Evolutionary conservation across 1,284 basidiomycete species (phyloP).

Genomic region (Ganoderma leucocontextum): DNA sequence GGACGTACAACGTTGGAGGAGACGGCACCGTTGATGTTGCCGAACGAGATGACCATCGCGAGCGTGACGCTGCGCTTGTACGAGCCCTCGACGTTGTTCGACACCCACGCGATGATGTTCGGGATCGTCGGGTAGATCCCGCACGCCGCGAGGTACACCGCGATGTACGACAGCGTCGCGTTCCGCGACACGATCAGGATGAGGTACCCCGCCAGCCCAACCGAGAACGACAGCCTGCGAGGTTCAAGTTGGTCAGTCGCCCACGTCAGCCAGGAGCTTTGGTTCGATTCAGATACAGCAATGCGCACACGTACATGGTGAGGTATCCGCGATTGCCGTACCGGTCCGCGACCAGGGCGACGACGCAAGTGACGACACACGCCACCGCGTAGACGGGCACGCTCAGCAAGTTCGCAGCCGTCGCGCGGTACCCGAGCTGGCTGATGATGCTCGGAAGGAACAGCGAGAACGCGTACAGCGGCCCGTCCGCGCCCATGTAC

Average conservation of each 20-base stretch:
- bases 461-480: slow-evolving; percentile 76
- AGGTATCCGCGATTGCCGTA: slow-evolving; percentile 66
- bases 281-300: background rate
- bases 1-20: slow-evolving; percentile 55
- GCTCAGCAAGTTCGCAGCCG: slow-evolving; percentile 76
- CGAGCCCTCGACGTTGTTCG: slow-evolving; percentile 73
- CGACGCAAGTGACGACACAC: slow-evolving; percentile 67
- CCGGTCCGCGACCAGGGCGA: slow-evolving; percentile 70
- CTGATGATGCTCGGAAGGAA: slow-evolving; percentile 80
- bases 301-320: slow-evolving; percentile 60
- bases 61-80: slow-evolving; percentile 55
- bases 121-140: slow-evolving; percentile 79
- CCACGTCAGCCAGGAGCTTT: too few relatives aligned
- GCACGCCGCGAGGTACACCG: slow-evolving; percentile 74
- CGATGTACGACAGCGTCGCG: slow-evolving; percentile 73
- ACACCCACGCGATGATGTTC: slow-evolving; percentile 77
- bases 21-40: slow-evolving; percentile 56
- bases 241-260: slow-evolving; percentile 39
- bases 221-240: slow-evolving; percentile 45
- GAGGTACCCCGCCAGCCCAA: slow-evolving; percentile 65
- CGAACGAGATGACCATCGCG: slow-evolving; percentile 52
- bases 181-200: slow-evolving; percentile 70
- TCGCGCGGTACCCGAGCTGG: slow-evolving; percentile 70
- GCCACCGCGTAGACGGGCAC: slow-evolving; percentile 76
- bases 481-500: slow-evolving; percentile 66